A percentile compares a stretch with the other conserved stretches of the same genome.
These are phyloP conservation scores for Vanilla planifolia DNA, from an alignment of 106 monocot species.

Conservation along the genomic window DNA sequence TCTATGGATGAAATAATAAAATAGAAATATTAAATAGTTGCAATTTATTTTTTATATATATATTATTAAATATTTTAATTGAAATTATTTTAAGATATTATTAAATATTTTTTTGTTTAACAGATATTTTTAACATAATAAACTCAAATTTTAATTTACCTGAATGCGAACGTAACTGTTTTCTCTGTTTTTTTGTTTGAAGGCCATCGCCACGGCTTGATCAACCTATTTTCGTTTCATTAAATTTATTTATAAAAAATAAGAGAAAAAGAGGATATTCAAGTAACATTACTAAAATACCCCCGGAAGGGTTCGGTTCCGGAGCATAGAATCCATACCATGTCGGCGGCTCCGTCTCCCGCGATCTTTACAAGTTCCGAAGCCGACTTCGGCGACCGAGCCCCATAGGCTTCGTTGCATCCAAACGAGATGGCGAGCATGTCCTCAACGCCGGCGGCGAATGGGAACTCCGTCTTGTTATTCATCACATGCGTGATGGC, in stretches of 20 bases:
- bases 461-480: constrained; percentile 68
- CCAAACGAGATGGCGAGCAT: constrained; percentile 58
- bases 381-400: constrained; percentile 17
- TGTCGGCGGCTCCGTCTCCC: constrained; percentile 20
- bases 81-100: too few species aligned
- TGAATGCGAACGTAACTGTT: constrained; percentile 32
- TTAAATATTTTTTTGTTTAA: too few species aligned
- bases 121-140: not conserved
- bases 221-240: too few species aligned
- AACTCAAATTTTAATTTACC: constrained; percentile 1
- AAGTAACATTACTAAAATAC: not conserved
- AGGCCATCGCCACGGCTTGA: constrained; percentile 46
- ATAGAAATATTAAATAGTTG: not conserved
- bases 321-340: constrained; percentile 22
- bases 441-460: constrained; percentile 40
- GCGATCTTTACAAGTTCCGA: constrained; percentile 23
- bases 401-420: constrained; percentile 9
- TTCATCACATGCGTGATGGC: constrained; percentile 75
- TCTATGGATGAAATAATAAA: not conserved
- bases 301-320: too few species aligned
- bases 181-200: constrained; percentile 13
- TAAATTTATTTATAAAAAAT: too few species aligned
- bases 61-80: not conserved
- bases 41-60: not conserved
- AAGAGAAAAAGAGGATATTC: too few species aligned